Percentiles rank a stretch among this genome's conserved stretches.
Evolutionary conservation across 179 eudicot species (phyloP).

Genomic region (Patellifolia procumbens): DNA sequence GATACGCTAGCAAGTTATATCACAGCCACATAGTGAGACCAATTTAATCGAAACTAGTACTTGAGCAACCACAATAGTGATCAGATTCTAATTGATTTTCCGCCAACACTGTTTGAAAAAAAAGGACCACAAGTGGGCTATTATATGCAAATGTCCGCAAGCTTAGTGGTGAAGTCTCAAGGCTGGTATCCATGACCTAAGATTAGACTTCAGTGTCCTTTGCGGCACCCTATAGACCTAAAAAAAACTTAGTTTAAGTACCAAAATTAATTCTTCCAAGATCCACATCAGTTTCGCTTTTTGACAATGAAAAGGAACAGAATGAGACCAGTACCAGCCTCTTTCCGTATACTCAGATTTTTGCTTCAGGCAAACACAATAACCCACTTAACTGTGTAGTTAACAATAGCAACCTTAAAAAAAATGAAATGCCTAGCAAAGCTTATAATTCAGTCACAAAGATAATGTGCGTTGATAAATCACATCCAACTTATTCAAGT

Average conservation of each 20-base stretch:
- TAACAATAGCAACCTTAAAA: not conserved
- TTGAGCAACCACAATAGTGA: not conserved
- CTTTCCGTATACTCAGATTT: not conserved
- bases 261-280: too few relatives aligned
- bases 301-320: not conserved
- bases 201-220: too few relatives aligned
- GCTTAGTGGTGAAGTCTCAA: too few relatives aligned
- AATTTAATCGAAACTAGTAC: not conserved
- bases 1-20: not conserved
- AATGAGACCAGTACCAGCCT: not conserved
- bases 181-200: too few relatives aligned
- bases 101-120: not conserved
- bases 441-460: not conserved
- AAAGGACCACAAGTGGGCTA: not conserved
- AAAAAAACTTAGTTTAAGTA: too few relatives aligned
- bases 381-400: not conserved
- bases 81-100: not conserved
- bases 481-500: not conserved
- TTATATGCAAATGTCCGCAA: too few relatives aligned
- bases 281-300: not conserved
- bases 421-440: not conserved
- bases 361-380: not conserved
- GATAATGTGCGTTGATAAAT: not conserved
- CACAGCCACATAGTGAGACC: not conserved
- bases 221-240: too few relatives aligned